Conservation (phyloP, 2,329 filamentous ascomycete genomes). For the Fusarium sp. region DNA sequence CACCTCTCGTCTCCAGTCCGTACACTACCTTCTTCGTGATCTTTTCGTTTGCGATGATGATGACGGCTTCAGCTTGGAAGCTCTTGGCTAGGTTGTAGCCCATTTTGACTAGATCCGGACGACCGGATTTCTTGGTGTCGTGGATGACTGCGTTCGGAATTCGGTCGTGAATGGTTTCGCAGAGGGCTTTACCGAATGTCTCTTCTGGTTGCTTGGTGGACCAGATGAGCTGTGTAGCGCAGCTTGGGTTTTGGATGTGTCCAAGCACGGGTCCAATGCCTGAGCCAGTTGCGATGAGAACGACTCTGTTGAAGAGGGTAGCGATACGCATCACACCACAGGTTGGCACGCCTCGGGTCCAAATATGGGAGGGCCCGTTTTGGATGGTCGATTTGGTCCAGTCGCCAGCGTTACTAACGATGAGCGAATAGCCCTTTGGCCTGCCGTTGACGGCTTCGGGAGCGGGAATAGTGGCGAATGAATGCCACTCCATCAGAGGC, state of each 20-base stretch:
- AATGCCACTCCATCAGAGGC: constrained; percentile 75
- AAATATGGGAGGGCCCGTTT: constrained; percentile 66
- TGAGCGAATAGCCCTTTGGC: constrained; percentile 65
- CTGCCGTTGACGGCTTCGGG: constrained; percentile 47
- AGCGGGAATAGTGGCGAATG: constrained; percentile 76
- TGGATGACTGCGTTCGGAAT: constrained; percentile 71
- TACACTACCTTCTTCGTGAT: constrained; percentile 74
- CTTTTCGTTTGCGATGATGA: constrained; percentile 73
- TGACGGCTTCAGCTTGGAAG: constrained; percentile 71
- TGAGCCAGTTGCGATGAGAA: constrained; percentile 75
- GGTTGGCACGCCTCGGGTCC: constrained; percentile 71
- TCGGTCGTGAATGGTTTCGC: constrained; percentile 62
- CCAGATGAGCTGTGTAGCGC: constrained; percentile 70
- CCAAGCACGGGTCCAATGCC: constrained; percentile 74
- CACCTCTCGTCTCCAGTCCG: constrained; percentile 68
- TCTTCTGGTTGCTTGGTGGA: constrained; percentile 66
- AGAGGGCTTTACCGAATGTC: constrained; percentile 67
- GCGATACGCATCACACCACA: constrained; percentile 73
- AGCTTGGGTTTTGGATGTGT: constrained; percentile 59
- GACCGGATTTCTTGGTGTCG: constrained; percentile 67
- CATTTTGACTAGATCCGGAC: constrained; percentile 63
- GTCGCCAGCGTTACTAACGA: constrained; percentile 76
- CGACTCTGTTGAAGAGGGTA: constrained; percentile 69
- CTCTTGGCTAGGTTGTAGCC: constrained; percentile 62
- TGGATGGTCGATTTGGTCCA: constrained; percentile 74